Percentiles rank a stretch among this genome's conserved stretches.
Conservation (phyloP, 495 filamentous ascomycete genomes). For the Sphaerosporella brunnea region DNA sequence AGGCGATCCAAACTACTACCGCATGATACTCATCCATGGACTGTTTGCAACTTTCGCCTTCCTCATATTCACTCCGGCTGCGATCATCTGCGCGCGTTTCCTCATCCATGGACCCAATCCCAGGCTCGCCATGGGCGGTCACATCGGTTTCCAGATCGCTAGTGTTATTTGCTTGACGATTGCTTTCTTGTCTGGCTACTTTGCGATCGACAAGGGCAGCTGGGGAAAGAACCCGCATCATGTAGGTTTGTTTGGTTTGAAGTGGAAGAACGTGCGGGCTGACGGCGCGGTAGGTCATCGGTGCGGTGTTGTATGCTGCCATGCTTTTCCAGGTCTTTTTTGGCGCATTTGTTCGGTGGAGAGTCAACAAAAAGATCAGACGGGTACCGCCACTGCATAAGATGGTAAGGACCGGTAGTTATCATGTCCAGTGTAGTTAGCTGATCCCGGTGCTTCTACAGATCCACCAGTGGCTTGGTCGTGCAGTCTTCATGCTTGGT, state of each 20-base stretch:
- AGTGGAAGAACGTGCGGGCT: neutral
- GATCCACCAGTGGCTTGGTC: constrained; percentile 78
- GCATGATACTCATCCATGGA: constrained; percentile 64
- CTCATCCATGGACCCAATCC: constrained; percentile 40
- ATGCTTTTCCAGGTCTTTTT: constrained; percentile 64
- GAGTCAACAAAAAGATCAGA: constrained; percentile 35
- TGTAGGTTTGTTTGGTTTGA: constrained; percentile 21
- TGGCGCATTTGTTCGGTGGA: constrained; percentile 50
- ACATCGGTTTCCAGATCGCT: constrained; percentile 76
- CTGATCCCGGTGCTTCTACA: neutral
- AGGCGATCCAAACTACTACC: constrained; percentile 47
- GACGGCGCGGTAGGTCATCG: constrained; percentile 49
- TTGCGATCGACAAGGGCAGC: constrained; percentile 57
- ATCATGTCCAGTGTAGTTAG: neutral
- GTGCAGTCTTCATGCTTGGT: constrained; percentile 55
- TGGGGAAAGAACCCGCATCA: constrained; percentile 87
- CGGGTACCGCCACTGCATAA: constrained; percentile 17
- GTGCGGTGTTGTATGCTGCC: constrained; percentile 70
- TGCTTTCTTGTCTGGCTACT: constrained; percentile 56
- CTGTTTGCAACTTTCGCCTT: constrained; percentile 77
- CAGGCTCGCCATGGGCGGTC: constrained; percentile 51
- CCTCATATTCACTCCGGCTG: constrained; percentile 60
- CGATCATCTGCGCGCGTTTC: constrained; percentile 65
- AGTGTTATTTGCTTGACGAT: constrained; percentile 54
- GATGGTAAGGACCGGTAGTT: constrained; percentile 8